Base-by-base conservation (phyloP, 495 filamentous ascomycete genomes). In the Hyaloscypha finlandica region DNA sequence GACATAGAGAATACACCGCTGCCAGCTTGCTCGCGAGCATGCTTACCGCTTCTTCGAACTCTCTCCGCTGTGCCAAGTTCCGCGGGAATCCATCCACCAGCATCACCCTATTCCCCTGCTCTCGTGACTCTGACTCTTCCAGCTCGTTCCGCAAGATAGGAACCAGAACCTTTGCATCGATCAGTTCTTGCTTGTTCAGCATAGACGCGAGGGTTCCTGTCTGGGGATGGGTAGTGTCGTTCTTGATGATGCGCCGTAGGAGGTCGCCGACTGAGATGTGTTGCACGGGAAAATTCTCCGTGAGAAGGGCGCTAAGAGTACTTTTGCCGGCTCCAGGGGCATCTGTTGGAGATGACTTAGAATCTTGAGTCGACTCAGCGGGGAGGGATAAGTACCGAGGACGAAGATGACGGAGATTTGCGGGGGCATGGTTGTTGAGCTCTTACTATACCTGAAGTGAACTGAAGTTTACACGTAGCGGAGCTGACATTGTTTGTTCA, bases 41-140 rank as follows among this genome's bases (percentile, higher is more conserved):
- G 9, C 63, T 58, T 65, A 65, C 51, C 32, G 12, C 12, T 52
- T 65, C 32, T 16, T 57, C 63, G 42, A 62, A 62, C 35, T 65
- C 63, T 31, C 29, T 52, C 35, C 39, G 22, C 48, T 63, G 61
- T 19, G 20, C 64, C 33, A 59, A 35, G 20, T 53, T 59, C 37
- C 56, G 37, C 32, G 56, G 64, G 39, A 59, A 66, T 59, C 64
- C 64, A 60, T 66, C 64, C 20, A 66, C 35, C 29, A 66, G 56
- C 8, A 59, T 48, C 12, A 59, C 64, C 39, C 42, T 63, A 12
- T 22, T 63, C 29, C 48, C 42, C 19, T 52, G 45, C 42, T 63
- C 61, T 63, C 39, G 20, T 16, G 51, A 53, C 51, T 33, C 29
- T 22, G 53, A 53, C 20, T 55, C 29, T 8, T 66, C 55, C 37